phyloP scores from a whole-genome alignment of 2,329 filamentous ascomycete genomes.

The Dryadomyces quercivorus region DNA sequence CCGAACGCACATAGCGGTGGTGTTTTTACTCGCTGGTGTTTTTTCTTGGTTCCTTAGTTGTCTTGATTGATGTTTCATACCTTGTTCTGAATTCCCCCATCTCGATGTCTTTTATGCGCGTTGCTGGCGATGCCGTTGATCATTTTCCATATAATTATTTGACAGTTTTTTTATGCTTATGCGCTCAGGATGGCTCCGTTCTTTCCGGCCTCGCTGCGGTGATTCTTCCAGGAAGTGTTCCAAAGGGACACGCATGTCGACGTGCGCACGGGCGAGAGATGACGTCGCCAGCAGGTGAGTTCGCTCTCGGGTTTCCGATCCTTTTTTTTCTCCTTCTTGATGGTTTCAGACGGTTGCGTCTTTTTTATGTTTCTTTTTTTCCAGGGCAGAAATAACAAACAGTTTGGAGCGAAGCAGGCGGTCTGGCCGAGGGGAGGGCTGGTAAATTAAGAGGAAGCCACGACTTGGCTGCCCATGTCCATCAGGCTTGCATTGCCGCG shows the following conservation, averaged over 20 bases:
- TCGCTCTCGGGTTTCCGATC: too few species aligned
- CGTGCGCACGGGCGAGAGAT: background rate
- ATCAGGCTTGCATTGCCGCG: background rate
- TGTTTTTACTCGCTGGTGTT: background rate
- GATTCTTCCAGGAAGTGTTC: too few species aligned
- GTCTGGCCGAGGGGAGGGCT: background rate
- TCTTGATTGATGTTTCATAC: background rate
- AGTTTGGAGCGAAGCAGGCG: background rate
- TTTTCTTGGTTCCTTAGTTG: background rate
- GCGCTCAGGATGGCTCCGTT: background rate
- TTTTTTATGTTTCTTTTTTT: background rate
- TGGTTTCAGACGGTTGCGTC: background rate
- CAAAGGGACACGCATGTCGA: background rate
- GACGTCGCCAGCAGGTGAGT: background rate
- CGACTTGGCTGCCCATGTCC: background rate
- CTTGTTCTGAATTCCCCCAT: background rate
- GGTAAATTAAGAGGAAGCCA: background rate
- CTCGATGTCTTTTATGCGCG: background rate
- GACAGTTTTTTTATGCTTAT: background rate
- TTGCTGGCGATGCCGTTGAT: background rate
- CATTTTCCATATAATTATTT: background rate
- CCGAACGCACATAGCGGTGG: conserved; percentile 2
- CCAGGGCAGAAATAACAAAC: background rate
- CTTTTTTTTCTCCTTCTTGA: background rate
- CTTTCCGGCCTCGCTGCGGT: background rate